Conservation (phyloP, 1,139 yeast genomes). For the Saccharomyces pastorianus region DNA sequence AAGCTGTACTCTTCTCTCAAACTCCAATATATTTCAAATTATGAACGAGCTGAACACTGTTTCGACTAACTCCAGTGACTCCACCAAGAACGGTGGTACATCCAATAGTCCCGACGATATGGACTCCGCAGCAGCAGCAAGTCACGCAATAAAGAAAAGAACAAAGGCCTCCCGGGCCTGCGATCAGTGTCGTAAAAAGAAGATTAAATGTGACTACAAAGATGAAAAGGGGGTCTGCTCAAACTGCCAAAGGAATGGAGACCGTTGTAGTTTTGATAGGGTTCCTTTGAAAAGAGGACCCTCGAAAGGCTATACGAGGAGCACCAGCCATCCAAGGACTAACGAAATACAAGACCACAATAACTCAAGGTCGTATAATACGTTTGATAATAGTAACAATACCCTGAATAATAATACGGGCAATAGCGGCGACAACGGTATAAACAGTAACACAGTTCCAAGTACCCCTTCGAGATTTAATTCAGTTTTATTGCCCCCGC, state of each 20-base stretch:
- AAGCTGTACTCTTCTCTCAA: neutral
- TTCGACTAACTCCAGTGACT: slow-evolving; percentile 9
- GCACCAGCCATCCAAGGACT: slow-evolving; percentile 11
- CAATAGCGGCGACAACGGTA: slow-evolving; percentile 7
- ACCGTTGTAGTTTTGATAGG: slow-evolving; percentile 37
- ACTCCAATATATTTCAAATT: slow-evolving; percentile 1
- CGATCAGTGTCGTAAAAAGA: slow-evolving; percentile 33
- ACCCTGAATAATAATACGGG: slow-evolving; percentile 15
- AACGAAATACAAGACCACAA: slow-evolving; percentile 32
- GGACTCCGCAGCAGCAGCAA: slow-evolving; percentile 43
- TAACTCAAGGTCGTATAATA: slow-evolving; percentile 11
- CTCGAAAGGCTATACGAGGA: slow-evolving; percentile 50
- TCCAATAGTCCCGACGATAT: slow-evolving; percentile 45
- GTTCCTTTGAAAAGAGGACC: slow-evolving; percentile 74
- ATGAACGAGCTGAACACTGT: slow-evolving; percentile 6
- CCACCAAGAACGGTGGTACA: slow-evolving; percentile 5
- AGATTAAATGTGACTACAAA: slow-evolving; percentile 32
- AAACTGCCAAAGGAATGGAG: slow-evolving; percentile 24
- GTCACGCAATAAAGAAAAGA: slow-evolving; percentile 35
- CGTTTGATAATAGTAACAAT: slow-evolving; percentile 17
- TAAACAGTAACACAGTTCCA: slow-evolving; percentile 4
- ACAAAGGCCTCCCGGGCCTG: slow-evolving; percentile 33
- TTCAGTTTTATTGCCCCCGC: slow-evolving; percentile 26
- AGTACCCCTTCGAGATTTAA: slow-evolving; percentile 12
- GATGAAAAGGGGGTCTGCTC: slow-evolving; percentile 20